Evolutionary conservation across 805 yeast species (phyloP), one percentile per base, ranked within the genome.

Genomic region (Candida dendrica): DNA sequence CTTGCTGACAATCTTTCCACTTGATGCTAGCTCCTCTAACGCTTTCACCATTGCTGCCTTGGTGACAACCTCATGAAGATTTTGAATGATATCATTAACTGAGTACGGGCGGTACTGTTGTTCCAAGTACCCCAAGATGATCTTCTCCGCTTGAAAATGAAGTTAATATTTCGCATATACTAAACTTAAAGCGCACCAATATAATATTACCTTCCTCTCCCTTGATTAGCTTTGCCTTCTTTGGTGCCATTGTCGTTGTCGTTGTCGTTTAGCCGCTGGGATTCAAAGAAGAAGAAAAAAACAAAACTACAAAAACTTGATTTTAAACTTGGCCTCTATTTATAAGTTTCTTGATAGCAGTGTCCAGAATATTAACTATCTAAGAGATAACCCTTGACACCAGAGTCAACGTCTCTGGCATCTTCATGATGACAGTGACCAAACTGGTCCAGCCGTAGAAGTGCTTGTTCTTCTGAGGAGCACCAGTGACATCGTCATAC

Each of bases 361-460:
- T 7, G 7, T 24, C 27, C 10, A 24, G 7, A 24, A 24, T 8
- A 8, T 8, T 8, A 24, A 24, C 27, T 8, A 24, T 8, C 27
- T 8, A 24, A 24, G 10, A 7, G 7, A 24, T 24, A 24, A 24
- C 7, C 27, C 36, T 33, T 9, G 7, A 17, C 5, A 33, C 26
- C 14, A 7, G 19, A 17, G 34, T 20, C 9, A 37, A 17, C 14
- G 35, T 47, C 44, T 75, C 81, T 2, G 93, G 91, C 93, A 85
- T 82, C 42, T 74, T 73, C 91, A 93, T 84, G 56, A 93, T 85
- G 47, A 78, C 69, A 5, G 85, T 77, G 11, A 85, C 84, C 45
- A 88, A 64, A 1, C 95, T 79, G 1, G 97, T 81, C 98, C 98
- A 93, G 2, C 98, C 98, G 34, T 87, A 69, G 64, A 93, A 93